Evolutionary conservation across 2,329 filamentous ascomycete species (phyloP).

Genomic region (Ophiostoma quercus): DNA sequence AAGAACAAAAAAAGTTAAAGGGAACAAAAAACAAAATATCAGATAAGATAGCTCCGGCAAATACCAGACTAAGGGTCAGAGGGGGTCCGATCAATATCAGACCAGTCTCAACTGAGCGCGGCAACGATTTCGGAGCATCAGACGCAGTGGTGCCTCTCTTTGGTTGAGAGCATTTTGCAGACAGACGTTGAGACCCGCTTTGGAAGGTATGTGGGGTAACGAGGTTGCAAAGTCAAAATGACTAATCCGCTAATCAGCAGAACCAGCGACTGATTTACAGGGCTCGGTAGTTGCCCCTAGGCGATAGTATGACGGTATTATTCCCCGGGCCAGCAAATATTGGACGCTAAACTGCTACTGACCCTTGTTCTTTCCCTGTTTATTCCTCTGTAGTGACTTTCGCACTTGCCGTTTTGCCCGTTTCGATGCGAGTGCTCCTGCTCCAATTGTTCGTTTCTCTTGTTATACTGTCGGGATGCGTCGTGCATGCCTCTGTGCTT

Average conservation of each 20-base stretch:
- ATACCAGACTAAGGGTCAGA: background rate
- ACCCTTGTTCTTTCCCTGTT: background rate
- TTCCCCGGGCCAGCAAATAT: background rate
- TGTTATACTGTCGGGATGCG: background rate
- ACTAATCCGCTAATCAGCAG: background rate
- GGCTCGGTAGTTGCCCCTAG: background rate
- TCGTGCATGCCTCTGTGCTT: background rate
- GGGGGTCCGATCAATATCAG: constrained; percentile 2
- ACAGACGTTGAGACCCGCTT: background rate
- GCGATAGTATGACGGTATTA: background rate
- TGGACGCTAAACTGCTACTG: background rate
- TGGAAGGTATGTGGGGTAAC: background rate
- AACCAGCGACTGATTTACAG: background rate
- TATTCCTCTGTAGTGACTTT: background rate
- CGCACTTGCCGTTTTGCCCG: constrained; percentile 3
- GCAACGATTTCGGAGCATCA: constrained; percentile 8
- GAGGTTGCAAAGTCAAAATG: background rate
- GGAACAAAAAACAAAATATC: background rate
- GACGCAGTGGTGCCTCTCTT: background rate
- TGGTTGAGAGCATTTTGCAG: constrained; percentile 1
- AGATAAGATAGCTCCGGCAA: background rate
- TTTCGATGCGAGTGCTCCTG: background rate
- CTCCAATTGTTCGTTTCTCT: background rate
- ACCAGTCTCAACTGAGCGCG: constrained; percentile 3
- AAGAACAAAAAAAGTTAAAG: background rate